Evolutionary conservation across 495 filamentous ascomycete species (phyloP), one percentile per base, ranked within the genome.

Genomic region (Aspergillus panamensis): DNA sequence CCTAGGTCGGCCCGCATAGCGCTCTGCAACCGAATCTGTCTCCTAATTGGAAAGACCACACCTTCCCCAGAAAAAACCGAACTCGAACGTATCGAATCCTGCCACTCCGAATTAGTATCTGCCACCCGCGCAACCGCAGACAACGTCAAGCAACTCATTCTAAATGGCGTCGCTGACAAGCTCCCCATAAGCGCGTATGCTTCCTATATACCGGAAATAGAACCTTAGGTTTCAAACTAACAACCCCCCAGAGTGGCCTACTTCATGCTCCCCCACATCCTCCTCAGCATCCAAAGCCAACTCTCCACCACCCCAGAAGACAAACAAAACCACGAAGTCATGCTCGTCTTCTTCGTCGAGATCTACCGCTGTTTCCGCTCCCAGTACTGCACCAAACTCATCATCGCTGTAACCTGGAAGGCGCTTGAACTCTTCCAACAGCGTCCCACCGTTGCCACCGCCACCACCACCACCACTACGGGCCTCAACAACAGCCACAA

Each of bases 331-430:
- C 55, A 58, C 50, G 59, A 62, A 39, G 43, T 62, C 12, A 57
- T 57, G 50, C 50, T 62, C 10, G 59, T 62, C 32, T 58, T 62
- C 49, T 62, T 62, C 50, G 51, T 57, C n/a, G 59, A 62, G 29
- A 39, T 57, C 43, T 57, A 53, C 12, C 59, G 59, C 33, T 53
- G 44, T 21, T 62, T 57, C 43, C 55, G 59, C 17, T 58, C 50
- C 42, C 50, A 57, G 21, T 62, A 62, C 33, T 62, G 58, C 21
- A 62, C 50, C 10, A 30, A 48, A 14, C 55, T 56, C 1, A 50
- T 62, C 6, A 17, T 62, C 6, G 59, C 53, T 7, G 53, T 58
- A 8, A 58, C 59, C 31, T 62, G 54, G 54, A 47, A 53, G 14
- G 59, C 59, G 1, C 33, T 62, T 14, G 54, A 62, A 10, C 43